Percentiles rank a stretch among this genome's conserved stretches.
These are phyloP conservation scores for Colletotrichum sp. DNA, from an alignment of 2,329 filamentous ascomycete genomes.

Conservation along the genomic window DNA sequence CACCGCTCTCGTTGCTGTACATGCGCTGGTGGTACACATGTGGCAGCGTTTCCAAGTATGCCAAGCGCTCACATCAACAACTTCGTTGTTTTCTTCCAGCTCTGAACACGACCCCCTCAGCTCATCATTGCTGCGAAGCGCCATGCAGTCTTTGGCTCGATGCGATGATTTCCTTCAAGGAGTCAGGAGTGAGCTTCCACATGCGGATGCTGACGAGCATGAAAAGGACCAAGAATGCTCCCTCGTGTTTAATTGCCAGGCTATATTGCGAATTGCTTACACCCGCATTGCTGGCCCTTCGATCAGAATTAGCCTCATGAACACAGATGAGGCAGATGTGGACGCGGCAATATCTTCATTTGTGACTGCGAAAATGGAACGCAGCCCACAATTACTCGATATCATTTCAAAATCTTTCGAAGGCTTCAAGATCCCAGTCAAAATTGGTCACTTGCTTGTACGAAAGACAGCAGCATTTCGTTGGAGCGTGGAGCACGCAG, in stretches of 20 bases:
- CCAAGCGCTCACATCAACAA: neutral
- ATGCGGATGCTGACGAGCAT: neutral
- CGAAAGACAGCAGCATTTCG: neutral
- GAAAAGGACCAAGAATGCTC: neutral
- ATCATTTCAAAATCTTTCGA: neutral
- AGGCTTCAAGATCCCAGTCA: neutral
- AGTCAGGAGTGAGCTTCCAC: neutral
- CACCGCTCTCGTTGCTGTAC: neutral
- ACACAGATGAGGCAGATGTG: neutral
- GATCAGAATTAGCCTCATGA: neutral
- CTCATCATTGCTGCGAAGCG: neutral
- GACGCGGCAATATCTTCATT: neutral
- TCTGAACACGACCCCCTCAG: neutral
- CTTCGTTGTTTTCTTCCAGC: neutral
- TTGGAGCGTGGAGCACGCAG: neutral
- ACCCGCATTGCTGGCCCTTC: neutral
- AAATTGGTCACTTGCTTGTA: neutral
- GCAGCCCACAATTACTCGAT: neutral
- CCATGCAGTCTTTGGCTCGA: neutral
- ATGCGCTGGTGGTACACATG: neutral
- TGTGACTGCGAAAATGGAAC: neutral
- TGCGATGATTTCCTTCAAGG: neutral
- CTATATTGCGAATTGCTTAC: neutral
- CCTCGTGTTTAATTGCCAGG: neutral
- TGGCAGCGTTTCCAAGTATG: neutral